Percentiles rank a stretch among this genome's conserved stretches.
phyloP scores from a whole-genome alignment of 2,329 filamentous ascomycete genomes.

The Aspergillus novofumigatus region DNA sequence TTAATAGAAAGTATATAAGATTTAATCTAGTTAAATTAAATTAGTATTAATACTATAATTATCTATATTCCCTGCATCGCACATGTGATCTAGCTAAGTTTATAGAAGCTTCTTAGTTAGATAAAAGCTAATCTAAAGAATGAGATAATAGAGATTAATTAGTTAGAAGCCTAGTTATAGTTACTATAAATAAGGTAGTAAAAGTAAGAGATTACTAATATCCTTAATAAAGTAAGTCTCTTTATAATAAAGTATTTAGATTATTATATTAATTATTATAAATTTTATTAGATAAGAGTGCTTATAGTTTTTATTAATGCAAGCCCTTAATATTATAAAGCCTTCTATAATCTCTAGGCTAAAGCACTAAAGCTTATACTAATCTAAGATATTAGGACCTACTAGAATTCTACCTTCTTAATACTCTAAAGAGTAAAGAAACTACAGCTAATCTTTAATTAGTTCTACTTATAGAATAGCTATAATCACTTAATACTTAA shows the following conservation, averaged over 20 bases:
- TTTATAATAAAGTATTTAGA: no score
- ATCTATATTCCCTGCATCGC: constrained; percentile 1
- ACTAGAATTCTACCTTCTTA: no score
- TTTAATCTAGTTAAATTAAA: no score
- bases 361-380: no score
- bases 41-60: background rate
- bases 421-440: no score
- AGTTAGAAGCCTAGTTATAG: background rate
- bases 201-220: background rate
- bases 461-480: no score
- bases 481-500: constrained; percentile 4
- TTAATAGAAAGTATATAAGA: no score
- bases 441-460: no score
- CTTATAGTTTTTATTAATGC: no score
- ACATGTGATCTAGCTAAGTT: constrained; percentile 4
- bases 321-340: no score
- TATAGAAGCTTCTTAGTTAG: constrained; percentile 8
- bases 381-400: no score
- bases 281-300: background rate
- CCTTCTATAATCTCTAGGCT: no score
- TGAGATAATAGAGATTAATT: background rate
- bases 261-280: background rate
- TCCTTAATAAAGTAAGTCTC: background rate
- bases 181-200: background rate
- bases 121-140: constrained; percentile 2